Evolutionary conservation across 129 eudicot genomes (phyloP).

Genomic region (Sambucus nigra): DNA sequence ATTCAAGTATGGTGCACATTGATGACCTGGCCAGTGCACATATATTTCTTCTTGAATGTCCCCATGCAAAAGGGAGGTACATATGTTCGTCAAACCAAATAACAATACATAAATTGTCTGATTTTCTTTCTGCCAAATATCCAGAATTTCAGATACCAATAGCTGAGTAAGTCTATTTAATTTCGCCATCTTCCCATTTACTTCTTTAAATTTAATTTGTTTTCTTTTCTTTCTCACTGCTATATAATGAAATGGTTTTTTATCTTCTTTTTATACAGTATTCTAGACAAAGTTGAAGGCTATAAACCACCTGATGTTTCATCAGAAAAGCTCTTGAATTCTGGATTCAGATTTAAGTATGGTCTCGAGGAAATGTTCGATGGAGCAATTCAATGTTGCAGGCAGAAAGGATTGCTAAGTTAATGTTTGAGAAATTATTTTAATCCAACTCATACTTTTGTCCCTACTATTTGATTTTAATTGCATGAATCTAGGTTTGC

Average conservation of each 20-base stretch:
- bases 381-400: constrained; percentile 28
- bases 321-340: constrained; percentile 18
- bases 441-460: no score
- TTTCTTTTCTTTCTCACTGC: neutral
- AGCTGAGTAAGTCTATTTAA: constrained; percentile 28
- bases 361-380: constrained; percentile 31
- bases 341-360: constrained; percentile 23
- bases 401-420: constrained; percentile 19
- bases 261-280: neutral
- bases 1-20: constrained; percentile 30
- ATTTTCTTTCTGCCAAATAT: constrained; percentile 30
- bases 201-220: neutral
- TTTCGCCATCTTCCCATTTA: neutral
- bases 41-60: constrained; percentile 34
- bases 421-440: neutral
- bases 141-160: constrained; percentile 33
- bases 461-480: no score
- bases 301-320: neutral
- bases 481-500: neutral
- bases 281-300: neutral
- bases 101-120: constrained; percentile 21
- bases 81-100: constrained; percentile 36
- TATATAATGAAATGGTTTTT: neutral
- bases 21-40: constrained; percentile 59
- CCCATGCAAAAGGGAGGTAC: constrained; percentile 49